Evolutionary conservation across 768 basidiomycete genomes (phyloP), one percentile per base, ranked within the genome.

Genomic region (Lyophyllum decastes): DNA sequence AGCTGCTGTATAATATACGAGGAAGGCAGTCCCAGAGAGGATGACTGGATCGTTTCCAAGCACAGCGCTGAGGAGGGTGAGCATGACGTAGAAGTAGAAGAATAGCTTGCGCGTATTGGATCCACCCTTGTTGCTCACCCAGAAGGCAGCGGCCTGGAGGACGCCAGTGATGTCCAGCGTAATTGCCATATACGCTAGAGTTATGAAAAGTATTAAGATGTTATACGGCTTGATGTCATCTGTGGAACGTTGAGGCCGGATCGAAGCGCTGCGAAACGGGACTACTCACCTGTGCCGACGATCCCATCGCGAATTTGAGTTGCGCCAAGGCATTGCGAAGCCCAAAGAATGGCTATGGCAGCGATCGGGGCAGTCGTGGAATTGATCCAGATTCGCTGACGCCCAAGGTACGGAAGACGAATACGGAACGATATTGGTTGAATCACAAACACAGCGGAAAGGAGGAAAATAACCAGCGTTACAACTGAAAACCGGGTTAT

Each of bases 41-140:
- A 98, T 92, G 67, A 98, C 85, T 0, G 95, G 96, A 71, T 98
- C 94, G 68, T 98, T 97, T 12, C 95, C 96, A 27, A 97, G 76
- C 1, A 95, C 65, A 46, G 90, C 78, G 38, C 93, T 95, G 55
- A 88, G 78, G 19, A 84, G 66, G 17, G 91, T 88, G 68, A 96
- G 87, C 81, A 97, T 87, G 64, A 87, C 46, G 70, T 94, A 98
- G 70, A 97, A 89, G 62, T 89, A 89, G 35, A 89, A 70, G 71
- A 89, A 95, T 0, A 96, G 79, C 50, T 74, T 85, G 61, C 79
- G 78, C 11, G 91, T 92, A n/a, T 85, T 87, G 8, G 77, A 70
- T 8, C 94, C 91, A 25, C 92, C 90, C 66, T 82, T 84, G 61
- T 90, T 89, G 63, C 88, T 88, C 62, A 98, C 93, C 84, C 87